Conservation (phyloP, 768 basidiomycete genomes). For the Hypholoma sublateritium region DNA sequence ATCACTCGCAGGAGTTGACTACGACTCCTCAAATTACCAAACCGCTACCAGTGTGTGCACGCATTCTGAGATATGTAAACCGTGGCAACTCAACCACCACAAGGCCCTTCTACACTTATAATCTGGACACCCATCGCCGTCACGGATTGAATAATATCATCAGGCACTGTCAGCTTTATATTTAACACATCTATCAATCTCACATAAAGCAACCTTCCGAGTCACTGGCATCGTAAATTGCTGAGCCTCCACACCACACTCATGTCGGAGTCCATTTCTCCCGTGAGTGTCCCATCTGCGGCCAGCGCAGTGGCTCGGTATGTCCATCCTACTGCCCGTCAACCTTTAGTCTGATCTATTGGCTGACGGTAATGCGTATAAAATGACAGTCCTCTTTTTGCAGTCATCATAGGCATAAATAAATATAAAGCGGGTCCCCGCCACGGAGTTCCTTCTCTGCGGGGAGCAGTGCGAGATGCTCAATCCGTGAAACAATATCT, state of each 20-base stretch:
- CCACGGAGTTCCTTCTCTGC: not conserved
- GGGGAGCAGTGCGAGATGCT: conserved; percentile 12
- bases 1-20: not conserved
- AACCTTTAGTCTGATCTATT: not conserved
- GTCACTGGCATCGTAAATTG: not conserved
- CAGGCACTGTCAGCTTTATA: no score
- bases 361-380: not conserved
- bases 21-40: no score
- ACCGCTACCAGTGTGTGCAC: no score
- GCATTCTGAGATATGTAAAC: no score
- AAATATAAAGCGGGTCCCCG: not conserved
- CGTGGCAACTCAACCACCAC: no score
- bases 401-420: conserved; percentile 15
- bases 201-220: no score
- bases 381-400: conserved; percentile 3
- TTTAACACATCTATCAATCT: no score
- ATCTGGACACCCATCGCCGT: no score
- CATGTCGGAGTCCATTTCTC: not conserved
- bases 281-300: not conserved
- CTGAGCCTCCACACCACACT: not conserved
- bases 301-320: not conserved
- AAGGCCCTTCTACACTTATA: no score
- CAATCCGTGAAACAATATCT: conserved; percentile 3
- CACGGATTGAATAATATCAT: no score
- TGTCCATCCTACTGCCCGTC: not conserved